Percentiles rank a stretch among this genome's conserved stretches.
phyloP scores from a whole-genome alignment of 768 basidiomycete genomes.

The Tylopilus cervinicoccineus region DNA sequence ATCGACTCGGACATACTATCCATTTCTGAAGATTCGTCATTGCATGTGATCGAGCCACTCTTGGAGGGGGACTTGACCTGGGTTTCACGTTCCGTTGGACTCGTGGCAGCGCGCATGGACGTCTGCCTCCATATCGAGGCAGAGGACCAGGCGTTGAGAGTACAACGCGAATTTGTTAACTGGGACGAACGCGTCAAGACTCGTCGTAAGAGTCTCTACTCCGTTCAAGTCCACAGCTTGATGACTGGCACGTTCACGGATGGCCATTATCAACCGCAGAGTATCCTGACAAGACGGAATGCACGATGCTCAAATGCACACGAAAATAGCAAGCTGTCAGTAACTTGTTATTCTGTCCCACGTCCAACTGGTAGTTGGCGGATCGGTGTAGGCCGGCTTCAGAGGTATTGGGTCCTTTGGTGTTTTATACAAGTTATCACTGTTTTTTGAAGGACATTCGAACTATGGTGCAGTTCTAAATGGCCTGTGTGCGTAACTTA shows the following conservation, averaged over 20 bases:
- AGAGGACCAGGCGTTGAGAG: neutral
- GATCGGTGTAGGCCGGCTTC: too few species aligned
- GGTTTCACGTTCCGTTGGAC: neutral
- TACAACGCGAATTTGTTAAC: neutral
- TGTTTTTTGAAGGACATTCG: too few species aligned
- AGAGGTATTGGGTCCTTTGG: too few species aligned
- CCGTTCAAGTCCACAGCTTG: neutral
- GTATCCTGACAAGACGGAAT: too few species aligned
- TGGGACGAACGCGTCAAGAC: conserved; percentile 8
- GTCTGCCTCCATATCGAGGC: neutral
- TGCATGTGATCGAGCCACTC: conserved; percentile 3
- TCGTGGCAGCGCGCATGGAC: neutral
- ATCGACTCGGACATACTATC: neutral
- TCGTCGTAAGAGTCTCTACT: neutral
- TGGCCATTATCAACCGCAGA: too few species aligned
- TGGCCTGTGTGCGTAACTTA: too few species aligned
- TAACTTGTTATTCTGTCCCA: too few species aligned
- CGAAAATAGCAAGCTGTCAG: too few species aligned
- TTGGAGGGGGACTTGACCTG: neutral
- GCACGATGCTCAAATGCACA: too few species aligned
- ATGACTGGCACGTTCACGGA: neutral
- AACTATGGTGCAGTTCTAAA: too few species aligned
- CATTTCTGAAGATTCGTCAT: conserved; percentile 1
- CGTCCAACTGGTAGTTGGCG: too few species aligned
- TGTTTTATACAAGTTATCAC: too few species aligned